Evolutionary conservation across 1,139 yeast species (phyloP).

Genomic region (Lodderomyces elongisporus): DNA sequence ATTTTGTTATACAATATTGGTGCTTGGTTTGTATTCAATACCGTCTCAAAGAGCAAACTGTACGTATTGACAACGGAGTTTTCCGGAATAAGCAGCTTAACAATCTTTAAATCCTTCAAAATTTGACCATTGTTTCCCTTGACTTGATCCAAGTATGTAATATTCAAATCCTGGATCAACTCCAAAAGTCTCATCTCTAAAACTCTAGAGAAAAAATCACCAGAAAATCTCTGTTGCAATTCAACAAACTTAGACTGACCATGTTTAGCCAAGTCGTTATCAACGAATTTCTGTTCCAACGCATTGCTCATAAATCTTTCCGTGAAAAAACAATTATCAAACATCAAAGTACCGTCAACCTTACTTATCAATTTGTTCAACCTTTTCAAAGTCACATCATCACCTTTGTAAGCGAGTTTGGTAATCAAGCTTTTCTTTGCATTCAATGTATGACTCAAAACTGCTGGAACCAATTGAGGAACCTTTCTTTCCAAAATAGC

Average conservation of each 20-base stretch:
- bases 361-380: constrained; percentile 26
- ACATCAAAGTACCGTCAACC: constrained; percentile 31
- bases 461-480: constrained; percentile 17
- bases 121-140: constrained; percentile 15
- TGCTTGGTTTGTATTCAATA: constrained; percentile 15
- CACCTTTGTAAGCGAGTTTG: constrained; percentile 31
- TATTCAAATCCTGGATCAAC: constrained; percentile 28
- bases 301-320: constrained; percentile 20
- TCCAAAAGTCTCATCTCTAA: constrained; percentile 38
- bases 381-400: constrained; percentile 18
- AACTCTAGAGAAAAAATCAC: constrained; percentile 25
- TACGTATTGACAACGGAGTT: not conserved
- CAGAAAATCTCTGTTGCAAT: constrained; percentile 14
- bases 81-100: constrained; percentile 17
- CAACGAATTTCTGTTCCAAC: constrained; percentile 23
- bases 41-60: not conserved
- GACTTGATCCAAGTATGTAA: constrained; percentile 23
- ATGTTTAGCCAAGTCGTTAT: constrained; percentile 7
- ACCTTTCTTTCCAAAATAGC: constrained; percentile 20
- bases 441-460: constrained; percentile 23
- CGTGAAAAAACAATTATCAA: too few species aligned
- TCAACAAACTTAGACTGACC: constrained; percentile 36
- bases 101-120: constrained; percentile 19
- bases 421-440: constrained; percentile 25
- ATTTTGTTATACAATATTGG: constrained; percentile 20